phyloP scores from a whole-genome alignment of 1,139 yeast genomes.

The Blastobotrys capitulatus region DNA sequence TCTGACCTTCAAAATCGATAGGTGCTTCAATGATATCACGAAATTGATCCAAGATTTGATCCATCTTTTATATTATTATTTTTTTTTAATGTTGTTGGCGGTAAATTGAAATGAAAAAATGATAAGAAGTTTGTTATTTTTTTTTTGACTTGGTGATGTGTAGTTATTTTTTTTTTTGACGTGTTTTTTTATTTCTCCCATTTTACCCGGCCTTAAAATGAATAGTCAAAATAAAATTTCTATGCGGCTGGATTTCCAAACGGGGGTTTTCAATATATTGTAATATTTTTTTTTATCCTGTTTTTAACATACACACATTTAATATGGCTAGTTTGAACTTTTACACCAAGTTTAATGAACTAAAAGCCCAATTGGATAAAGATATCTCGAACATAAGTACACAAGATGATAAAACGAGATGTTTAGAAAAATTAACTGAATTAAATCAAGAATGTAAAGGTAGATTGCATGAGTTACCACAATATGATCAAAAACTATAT shows the following conservation, averaged over 20 bases:
- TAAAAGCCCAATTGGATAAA: constrained; percentile 16
- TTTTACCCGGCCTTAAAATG: background rate
- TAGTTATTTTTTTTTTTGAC: background rate
- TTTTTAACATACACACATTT: background rate
- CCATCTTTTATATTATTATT: constrained; percentile 17
- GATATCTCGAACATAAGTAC: constrained; percentile 14
- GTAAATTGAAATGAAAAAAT: background rate
- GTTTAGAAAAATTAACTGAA: constrained; percentile 14
- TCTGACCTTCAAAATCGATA: constrained; percentile 60
- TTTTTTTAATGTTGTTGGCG: background rate
- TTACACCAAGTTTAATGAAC: constrained; percentile 16
- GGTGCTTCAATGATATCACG: constrained; percentile 43
- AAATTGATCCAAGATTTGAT: constrained; percentile 28
- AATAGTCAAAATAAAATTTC: background rate
- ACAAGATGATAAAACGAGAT: constrained; percentile 12
- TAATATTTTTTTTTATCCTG: constrained; percentile 5
- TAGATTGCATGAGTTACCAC: constrained; percentile 17
- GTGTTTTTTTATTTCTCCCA: background rate
- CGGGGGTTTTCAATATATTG: background rate
- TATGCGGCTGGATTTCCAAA: background rate
- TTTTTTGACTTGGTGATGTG: too few relatives aligned
- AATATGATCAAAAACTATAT: constrained; percentile 23
- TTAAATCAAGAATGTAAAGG: constrained; percentile 18
- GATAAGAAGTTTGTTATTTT: too few relatives aligned
- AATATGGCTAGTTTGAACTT: constrained; percentile 7